Percentiles rank a stretch among this genome's conserved stretches.
Conservation (phyloP, 1,139 yeast genomes). For the Pichia sp. region DNA sequence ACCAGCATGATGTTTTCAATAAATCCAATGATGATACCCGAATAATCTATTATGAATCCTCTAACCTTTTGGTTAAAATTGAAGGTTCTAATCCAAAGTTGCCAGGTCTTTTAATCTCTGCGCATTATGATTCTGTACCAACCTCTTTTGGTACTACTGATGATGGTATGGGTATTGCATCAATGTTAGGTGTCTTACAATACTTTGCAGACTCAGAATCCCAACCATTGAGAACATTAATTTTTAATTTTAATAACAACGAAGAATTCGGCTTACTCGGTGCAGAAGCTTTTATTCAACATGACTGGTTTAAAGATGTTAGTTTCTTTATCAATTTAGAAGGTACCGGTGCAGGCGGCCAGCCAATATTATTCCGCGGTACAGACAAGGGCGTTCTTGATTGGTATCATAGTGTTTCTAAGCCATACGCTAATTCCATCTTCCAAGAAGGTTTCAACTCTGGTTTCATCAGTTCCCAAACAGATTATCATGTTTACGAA, state of each 20-base stretch:
- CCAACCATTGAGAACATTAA: constrained; percentile 67
- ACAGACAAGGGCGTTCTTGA: constrained; percentile 75
- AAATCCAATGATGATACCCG: constrained; percentile 39
- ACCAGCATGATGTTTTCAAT: constrained; percentile 46
- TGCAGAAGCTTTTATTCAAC: constrained; percentile 70
- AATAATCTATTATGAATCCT: constrained; percentile 72
- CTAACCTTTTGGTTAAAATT: constrained; percentile 70
- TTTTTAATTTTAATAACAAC: constrained; percentile 85
- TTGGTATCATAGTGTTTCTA: constrained; percentile 42
- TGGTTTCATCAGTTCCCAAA: constrained; percentile 73
- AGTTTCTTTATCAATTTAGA: constrained; percentile 78
- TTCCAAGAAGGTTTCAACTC: constrained; percentile 82
- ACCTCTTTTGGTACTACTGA: constrained; percentile 88
- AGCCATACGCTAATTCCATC: constrained; percentile 77
- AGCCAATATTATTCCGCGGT: constrained; percentile 75
- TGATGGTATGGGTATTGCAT: constrained; percentile 91
- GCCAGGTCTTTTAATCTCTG: constrained; percentile 72
- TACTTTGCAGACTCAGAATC: constrained; percentile 39
- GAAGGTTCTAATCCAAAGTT: constrained; percentile 57
- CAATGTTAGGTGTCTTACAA: constrained; percentile 69
- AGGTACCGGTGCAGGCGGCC: constrained; percentile 95
- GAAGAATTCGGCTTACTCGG: constrained; percentile 92
- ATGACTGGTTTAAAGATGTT: constrained; percentile 69
- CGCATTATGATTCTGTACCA: constrained; percentile 91
- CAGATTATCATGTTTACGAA: constrained; percentile 77